Conservation (phyloP, 306 rosid species). For the Corylus avellana region DNA sequence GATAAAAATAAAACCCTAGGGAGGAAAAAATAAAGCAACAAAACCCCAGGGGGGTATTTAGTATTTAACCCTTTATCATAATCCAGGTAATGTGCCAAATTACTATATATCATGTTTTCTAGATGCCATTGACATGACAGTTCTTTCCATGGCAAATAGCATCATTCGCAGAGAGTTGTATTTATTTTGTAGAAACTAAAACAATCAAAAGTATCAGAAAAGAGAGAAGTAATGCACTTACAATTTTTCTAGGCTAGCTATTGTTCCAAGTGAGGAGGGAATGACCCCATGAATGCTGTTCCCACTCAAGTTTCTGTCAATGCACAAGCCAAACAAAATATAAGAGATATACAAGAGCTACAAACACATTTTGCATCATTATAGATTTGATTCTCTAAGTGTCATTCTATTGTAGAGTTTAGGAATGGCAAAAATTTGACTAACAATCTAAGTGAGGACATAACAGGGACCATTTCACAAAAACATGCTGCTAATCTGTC, state of each 20-base stretch:
- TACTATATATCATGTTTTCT: background rate
- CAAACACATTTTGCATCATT: background rate
- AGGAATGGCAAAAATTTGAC: background rate
- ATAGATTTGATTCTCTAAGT: background rate
- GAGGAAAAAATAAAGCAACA: no score
- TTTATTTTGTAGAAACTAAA: background rate
- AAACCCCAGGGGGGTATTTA: no score
- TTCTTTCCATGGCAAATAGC: background rate
- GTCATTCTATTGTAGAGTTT: background rate
- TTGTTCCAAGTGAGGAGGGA: constrained; percentile 76
- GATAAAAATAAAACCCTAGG: no score
- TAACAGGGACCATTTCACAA: background rate
- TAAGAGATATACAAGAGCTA: constrained; percentile 4
- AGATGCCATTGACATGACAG: background rate
- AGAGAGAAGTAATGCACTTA: constrained; percentile 47
- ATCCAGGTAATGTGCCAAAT: background rate
- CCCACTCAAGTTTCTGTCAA: constrained; percentile 88
- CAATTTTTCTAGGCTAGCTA: constrained; percentile 71
- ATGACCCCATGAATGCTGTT: constrained; percentile 72
- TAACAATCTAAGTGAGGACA: background rate
- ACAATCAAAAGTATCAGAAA: background rate
- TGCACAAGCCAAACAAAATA: constrained; percentile 13
- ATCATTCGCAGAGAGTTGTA: background rate
- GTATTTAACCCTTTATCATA: background rate
- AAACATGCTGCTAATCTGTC: constrained; percentile 1